A percentile compares a stretch with the other conserved stretches of the same genome.
These are phyloP conservation scores for Sutorius australiensis DNA, from an alignment of 768 basidiomycete species.

Conservation along the genomic window DNA sequence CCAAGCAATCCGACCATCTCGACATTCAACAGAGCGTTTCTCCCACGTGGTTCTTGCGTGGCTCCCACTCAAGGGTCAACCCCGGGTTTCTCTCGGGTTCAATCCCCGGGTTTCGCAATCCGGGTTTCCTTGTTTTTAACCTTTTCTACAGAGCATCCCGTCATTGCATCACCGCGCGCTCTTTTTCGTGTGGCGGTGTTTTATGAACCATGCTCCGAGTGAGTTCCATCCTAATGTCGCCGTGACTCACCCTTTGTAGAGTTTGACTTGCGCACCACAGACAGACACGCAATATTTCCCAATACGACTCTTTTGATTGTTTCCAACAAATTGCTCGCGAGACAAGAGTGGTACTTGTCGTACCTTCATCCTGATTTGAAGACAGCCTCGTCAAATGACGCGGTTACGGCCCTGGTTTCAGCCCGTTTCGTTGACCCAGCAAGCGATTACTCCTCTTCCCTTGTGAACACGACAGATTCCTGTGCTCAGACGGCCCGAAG, in stretches of 20 bases:
- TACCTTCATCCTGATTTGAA: neutral
- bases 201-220: constrained; percentile 3
- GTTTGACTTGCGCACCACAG: neutral
- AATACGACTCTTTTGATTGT: constrained; percentile 5
- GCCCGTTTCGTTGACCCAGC: neutral
- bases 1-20: constrained; percentile 15
- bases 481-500: neutral
- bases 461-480: neutral
- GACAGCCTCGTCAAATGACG: neutral
- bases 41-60: constrained; percentile 24
- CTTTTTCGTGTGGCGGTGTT: constrained; percentile 9
- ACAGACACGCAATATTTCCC: neutral
- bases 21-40: constrained; percentile 13
- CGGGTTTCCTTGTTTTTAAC: constrained; percentile 5
- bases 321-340: constrained; percentile 1
- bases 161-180: neutral
- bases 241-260: constrained; percentile 18
- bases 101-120: constrained; percentile 11
- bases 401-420: constrained; percentile 18
- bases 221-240: constrained; percentile 8
- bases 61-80: constrained; percentile 19
- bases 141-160: neutral
- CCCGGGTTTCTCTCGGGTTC: constrained; percentile 11
- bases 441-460: neutral
- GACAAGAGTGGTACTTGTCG: neutral